Evolutionary conservation across 305 asterid genomes (phyloP).

Genomic region (Solanum hybrid): DNA sequence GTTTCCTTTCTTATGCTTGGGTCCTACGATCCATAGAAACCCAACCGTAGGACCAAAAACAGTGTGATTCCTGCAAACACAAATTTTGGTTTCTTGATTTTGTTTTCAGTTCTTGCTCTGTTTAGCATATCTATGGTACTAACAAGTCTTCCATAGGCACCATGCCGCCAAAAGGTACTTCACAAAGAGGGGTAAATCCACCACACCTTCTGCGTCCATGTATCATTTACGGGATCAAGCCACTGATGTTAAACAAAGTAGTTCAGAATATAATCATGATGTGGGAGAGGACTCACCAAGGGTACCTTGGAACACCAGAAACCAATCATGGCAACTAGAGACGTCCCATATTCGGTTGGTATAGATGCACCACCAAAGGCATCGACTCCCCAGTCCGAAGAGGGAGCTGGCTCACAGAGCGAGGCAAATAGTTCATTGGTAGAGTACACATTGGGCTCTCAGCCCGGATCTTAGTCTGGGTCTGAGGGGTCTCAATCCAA

Average conservation of each 20-base stretch:
- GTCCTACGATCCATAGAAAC: not conserved
- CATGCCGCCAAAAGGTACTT: not conserved
- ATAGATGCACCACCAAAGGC: not conserved
- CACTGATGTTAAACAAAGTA: not conserved
- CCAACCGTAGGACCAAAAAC: not conserved
- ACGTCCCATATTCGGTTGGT: not conserved
- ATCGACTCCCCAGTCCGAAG: not conserved
- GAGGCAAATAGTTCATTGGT: not conserved
- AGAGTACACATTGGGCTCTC: not conserved
- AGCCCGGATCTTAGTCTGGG: not conserved
- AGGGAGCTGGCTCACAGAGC: not conserved
- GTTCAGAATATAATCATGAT: not conserved
- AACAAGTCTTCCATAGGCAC: not conserved
- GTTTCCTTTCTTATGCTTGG: not conserved
- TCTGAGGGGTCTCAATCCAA: not conserved
- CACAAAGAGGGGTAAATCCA: not conserved
- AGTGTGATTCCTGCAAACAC: not conserved
- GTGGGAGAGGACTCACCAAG: not conserved
- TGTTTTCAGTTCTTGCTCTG: not conserved
- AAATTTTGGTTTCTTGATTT: not conserved
- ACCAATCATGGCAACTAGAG: not conserved
- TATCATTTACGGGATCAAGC: not conserved
- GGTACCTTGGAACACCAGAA: not conserved
- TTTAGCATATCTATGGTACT: not conserved
- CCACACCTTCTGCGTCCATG: not conserved